Conservation (phyloP, 2,329 filamentous ascomycete species). For the Penicillium sp. region DNA sequence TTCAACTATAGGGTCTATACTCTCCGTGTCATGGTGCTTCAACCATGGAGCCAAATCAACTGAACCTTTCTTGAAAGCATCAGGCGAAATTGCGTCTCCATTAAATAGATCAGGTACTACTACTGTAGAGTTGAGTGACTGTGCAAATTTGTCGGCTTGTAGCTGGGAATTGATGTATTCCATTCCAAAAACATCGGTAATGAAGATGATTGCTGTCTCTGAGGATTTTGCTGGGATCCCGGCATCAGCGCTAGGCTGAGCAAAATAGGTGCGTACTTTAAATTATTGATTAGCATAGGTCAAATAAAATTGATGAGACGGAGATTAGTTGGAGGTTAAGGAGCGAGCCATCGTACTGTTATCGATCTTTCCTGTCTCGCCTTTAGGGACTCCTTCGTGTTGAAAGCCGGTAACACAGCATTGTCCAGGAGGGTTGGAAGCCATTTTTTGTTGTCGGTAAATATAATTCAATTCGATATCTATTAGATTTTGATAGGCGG, state of each 20-base stretch:
- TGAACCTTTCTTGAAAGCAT: slow-evolving; percentile 44
- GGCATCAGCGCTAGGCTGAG: slow-evolving; percentile 48
- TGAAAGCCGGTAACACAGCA: slow-evolving; percentile 50
- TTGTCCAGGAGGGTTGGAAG: slow-evolving; percentile 47
- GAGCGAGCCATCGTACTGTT: slow-evolving; percentile 33
- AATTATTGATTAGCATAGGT: not conserved
- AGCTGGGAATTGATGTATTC: slow-evolving; percentile 56
- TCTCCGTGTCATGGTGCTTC: slow-evolving; percentile 43
- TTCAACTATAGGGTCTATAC: slow-evolving; percentile 53
- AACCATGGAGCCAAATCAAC: slow-evolving; percentile 52
- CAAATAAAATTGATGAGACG: not conserved
- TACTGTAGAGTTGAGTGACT: slow-evolving; percentile 64
- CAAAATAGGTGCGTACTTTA: slow-evolving; percentile 54
- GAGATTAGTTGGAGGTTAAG: not conserved
- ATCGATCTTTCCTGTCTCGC: slow-evolving; percentile 46
- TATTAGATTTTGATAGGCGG: too few relatives aligned
- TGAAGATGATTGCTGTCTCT: slow-evolving; percentile 53
- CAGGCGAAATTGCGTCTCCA: slow-evolving; percentile 58
- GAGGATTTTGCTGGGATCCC: slow-evolving; percentile 30
- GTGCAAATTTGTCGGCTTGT: slow-evolving; percentile 69
- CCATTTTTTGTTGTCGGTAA: slow-evolving; percentile 35
- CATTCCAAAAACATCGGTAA: slow-evolving; percentile 58
- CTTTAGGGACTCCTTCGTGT: slow-evolving; percentile 48
- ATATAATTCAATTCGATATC: too few relatives aligned
- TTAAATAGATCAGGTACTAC: slow-evolving; percentile 69